Conservation (phyloP, 164 flowering plant genomes). For the Akebia trifoliata region DNA sequence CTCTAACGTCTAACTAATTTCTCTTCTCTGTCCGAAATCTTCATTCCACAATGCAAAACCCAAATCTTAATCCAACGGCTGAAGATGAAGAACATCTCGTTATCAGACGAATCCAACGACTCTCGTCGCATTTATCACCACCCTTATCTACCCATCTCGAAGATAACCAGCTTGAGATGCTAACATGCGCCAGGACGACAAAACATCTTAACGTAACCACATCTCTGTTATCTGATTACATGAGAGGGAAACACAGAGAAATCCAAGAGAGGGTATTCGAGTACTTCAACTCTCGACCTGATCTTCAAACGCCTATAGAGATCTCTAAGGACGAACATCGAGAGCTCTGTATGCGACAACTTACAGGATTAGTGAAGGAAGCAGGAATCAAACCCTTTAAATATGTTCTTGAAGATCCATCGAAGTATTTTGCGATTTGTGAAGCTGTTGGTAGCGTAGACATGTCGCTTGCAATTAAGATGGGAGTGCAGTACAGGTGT, state of each 20-base stretch:
- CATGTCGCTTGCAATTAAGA: conserved; percentile 77
- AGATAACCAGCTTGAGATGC: conserved; percentile 23
- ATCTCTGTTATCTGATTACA: conserved; percentile 36
- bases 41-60: not conserved
- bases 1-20: too few relatives aligned
- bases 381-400: conserved; percentile 67
- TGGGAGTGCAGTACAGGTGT: conserved; percentile 95
- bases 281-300: conserved; percentile 70
- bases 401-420: conserved; percentile 65
- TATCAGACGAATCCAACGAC: conserved; percentile 47
- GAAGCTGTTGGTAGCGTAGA: conserved; percentile 89
- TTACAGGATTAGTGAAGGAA: conserved; percentile 65
- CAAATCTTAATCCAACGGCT: conserved; percentile 22
- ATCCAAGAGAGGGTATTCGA: conserved; percentile 63
- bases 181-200: conserved; percentile 38
- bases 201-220: conserved; percentile 36
- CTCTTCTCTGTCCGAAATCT: too few relatives aligned
- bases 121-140: conserved; percentile 40
- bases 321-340: conserved; percentile 66
- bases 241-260: conserved; percentile 81
- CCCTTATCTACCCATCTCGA: not conserved
- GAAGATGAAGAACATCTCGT: conserved; percentile 22
- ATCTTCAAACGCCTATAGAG: conserved; percentile 87
- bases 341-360: conserved; percentile 82
- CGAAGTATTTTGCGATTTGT: conserved; percentile 65